Percentiles rank a stretch among this genome's conserved stretches.
phyloP scores from a whole-genome alignment of 2,329 filamentous ascomycete species.

The Phaeomoniella chlamydospora region DNA sequence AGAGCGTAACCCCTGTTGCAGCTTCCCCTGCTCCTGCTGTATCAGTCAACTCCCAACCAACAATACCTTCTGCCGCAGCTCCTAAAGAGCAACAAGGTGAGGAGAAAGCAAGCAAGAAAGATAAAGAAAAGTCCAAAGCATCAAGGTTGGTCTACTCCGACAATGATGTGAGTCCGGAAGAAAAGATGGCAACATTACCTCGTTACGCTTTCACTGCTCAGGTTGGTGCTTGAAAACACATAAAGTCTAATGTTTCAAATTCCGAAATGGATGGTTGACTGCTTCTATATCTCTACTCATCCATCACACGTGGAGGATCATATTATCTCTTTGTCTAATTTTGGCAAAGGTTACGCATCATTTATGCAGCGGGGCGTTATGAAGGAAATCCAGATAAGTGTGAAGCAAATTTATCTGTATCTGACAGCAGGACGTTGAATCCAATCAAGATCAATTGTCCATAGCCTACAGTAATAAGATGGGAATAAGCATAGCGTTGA shows the following conservation, averaged over 20 bases:
- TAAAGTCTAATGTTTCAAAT: not conserved
- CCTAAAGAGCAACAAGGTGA: slow-evolving; percentile 26
- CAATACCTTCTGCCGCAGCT: slow-evolving; percentile 12
- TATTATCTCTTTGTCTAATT: too few relatives aligned
- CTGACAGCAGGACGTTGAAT: too few relatives aligned
- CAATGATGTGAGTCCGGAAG: slow-evolving; percentile 67
- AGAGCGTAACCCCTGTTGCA: slow-evolving; percentile 6
- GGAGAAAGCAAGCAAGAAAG: slow-evolving; percentile 55
- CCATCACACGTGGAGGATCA: not conserved
- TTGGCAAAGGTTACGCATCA: not conserved
- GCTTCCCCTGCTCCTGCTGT: slow-evolving; percentile 7
- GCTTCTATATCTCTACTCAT: not conserved
- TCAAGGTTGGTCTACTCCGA: slow-evolving; percentile 68
- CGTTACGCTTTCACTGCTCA: slow-evolving; percentile 56
- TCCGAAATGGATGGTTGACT: not conserved
- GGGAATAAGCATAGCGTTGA: not conserved
- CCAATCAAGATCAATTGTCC: too few relatives aligned
- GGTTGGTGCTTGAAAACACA: not conserved
- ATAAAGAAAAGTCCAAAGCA: slow-evolving; percentile 49
- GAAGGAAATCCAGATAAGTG: not conserved
- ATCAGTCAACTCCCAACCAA: slow-evolving; percentile 6
- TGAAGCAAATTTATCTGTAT: not conserved
- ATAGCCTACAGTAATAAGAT: not conserved
- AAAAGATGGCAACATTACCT: slow-evolving; percentile 68
- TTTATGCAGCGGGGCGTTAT: not conserved